phyloP scores from a whole-genome alignment of 2,329 filamentous ascomycete species.

The Chaetomium sp. region DNA sequence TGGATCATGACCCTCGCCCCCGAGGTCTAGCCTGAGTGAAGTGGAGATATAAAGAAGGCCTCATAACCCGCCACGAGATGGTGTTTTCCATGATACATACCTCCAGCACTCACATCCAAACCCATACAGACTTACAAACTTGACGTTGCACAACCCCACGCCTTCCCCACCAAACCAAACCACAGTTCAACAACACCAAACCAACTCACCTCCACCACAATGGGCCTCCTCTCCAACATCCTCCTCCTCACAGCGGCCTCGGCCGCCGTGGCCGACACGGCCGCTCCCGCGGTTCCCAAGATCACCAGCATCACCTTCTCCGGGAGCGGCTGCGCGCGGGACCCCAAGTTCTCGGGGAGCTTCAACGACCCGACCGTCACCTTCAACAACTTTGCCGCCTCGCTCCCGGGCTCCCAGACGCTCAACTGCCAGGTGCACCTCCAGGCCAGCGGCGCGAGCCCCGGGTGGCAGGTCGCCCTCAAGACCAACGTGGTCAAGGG shows the following conservation, averaged over 20 bases:
- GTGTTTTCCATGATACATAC: not conserved
- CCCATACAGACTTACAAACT: not conserved
- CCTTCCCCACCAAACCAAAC: not conserved
- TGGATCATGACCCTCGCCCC: constrained; percentile 20
- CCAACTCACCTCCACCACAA: constrained; percentile 20
- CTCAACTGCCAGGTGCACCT: constrained; percentile 45
- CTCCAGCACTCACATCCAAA: not conserved
- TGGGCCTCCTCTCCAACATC: constrained; percentile 32
- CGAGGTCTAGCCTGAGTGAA: not conserved
- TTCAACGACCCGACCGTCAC: constrained; percentile 38
- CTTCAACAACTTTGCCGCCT: constrained; percentile 34
- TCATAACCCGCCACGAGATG: not conserved
- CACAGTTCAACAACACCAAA: not conserved
- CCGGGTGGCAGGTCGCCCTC: constrained; percentile 46
- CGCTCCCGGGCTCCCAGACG: constrained; percentile 36
- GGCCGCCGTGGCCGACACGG: constrained; percentile 29
- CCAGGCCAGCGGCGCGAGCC: constrained; percentile 37
- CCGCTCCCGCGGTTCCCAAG: constrained; percentile 35
- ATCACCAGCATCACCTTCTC: constrained; percentile 43
- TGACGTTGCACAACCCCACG: not conserved
- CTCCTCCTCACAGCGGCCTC: constrained; percentile 33
- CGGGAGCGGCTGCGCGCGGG: constrained; percentile 43
- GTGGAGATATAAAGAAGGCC: constrained; percentile 15
- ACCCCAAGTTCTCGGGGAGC: constrained; percentile 39
- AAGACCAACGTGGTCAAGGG: constrained; percentile 40